phyloP scores from a whole-genome alignment of 1,284 basidiomycete genomes.

The Irpex sp. region DNA sequence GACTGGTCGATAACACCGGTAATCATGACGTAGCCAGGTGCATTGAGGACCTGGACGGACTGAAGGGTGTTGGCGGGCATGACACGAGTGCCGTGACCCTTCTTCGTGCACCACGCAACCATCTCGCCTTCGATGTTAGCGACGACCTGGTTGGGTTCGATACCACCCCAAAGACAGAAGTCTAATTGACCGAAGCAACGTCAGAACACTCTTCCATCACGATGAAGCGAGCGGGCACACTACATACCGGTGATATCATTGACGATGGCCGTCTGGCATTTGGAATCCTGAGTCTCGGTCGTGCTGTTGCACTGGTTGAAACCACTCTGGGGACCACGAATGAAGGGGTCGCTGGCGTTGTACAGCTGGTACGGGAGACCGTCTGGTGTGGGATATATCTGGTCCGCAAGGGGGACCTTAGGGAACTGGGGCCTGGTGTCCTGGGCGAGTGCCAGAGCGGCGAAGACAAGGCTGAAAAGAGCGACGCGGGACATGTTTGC shows the following conservation, averaged over 20 bases:
- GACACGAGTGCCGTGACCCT: constrained; percentile 59
- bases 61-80: constrained; percentile 61
- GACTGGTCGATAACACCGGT: constrained; percentile 62
- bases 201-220: not conserved
- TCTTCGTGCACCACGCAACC: constrained; percentile 74
- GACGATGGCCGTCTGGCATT: constrained; percentile 61
- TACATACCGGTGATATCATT: constrained; percentile 50
- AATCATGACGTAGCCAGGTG: constrained; percentile 63
- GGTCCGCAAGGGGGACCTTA: constrained; percentile 38
- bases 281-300: constrained; percentile 53
- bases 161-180: constrained; percentile 64
- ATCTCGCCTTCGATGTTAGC: constrained; percentile 64
- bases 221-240: not conserved
- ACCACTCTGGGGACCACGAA: constrained; percentile 57
- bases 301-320: constrained; percentile 74
- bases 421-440: constrained; percentile 22
- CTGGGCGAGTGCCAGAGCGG: constrained; percentile 26
- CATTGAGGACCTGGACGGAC: constrained; percentile 64
- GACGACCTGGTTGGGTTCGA: constrained; percentile 41
- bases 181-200: constrained; percentile 28
- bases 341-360: constrained; percentile 32
- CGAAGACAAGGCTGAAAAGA: constrained; percentile 36
- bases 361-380: constrained; percentile 48
- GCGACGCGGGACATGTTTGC: constrained; percentile 37
- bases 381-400: not conserved